These are phyloP conservation scores for Lipomyces sp. DNA, from an alignment of 805 yeast genomes.

Conservation along the genomic window DNA sequence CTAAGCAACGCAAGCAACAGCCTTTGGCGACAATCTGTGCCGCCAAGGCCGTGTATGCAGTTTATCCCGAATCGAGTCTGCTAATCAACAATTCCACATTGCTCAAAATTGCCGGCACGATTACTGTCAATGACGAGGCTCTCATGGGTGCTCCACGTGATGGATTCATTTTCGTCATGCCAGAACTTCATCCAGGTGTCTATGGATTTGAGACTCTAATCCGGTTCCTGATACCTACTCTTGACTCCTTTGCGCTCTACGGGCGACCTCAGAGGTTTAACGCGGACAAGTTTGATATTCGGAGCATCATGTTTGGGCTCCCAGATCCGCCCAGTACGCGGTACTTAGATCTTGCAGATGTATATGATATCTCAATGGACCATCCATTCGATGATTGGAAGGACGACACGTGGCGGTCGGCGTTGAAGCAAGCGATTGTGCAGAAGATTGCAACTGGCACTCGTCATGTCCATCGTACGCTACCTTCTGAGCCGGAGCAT, in stretches of 20 bases:
- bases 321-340: conserved; percentile 81
- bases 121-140: conserved; percentile 41
- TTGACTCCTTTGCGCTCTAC: conserved; percentile 77
- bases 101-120: conserved; percentile 80
- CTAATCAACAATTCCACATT: conserved; percentile 86
- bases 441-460: conserved; percentile 55
- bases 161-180: conserved; percentile 77
- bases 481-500: conserved; percentile 33
- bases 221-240: conserved; percentile 72
- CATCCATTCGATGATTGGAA: conserved; percentile 56
- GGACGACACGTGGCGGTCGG: conserved; percentile 61
- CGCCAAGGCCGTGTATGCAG: conserved; percentile 78
- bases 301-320: conserved; percentile 75
- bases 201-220: conserved; percentile 84
- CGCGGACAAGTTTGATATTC: conserved; percentile 69
- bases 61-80: conserved; percentile 84
- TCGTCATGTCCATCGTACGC: conserved; percentile 29
- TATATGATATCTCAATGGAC: conserved; percentile 58
- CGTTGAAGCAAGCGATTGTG: conserved; percentile 60
- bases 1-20: conserved; percentile 60
- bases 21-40: conserved; percentile 79
- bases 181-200: conserved; percentile 80
- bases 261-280: conserved; percentile 79
- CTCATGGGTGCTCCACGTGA: conserved; percentile 51
- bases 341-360: conserved; percentile 57